Evolutionary conservation across 2,329 filamentous ascomycete genomes (phyloP).

Genomic region (Aspergillus eucalypticola): DNA sequence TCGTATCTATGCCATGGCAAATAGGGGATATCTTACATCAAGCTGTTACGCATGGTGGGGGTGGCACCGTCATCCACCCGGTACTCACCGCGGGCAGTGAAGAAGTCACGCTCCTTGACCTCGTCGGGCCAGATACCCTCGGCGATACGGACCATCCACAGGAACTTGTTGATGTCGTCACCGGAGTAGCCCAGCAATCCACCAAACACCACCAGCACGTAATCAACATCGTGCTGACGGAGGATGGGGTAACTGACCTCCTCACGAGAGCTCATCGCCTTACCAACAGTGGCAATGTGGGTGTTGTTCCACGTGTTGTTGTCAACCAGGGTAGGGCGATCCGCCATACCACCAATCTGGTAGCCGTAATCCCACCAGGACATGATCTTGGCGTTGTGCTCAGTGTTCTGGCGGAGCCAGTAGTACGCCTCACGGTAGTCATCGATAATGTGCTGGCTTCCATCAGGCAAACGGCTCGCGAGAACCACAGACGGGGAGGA

Average conservation of each 20-base stretch:
- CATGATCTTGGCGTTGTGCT: constrained; percentile 96
- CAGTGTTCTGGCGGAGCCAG: constrained; percentile 97
- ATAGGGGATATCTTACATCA: constrained; percentile 72
- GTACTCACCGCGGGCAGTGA: constrained; percentile 91
- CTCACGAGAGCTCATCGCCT: constrained; percentile 96
- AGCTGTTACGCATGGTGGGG: constrained; percentile 96
- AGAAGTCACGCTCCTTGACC: constrained; percentile 95
- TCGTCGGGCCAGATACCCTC: constrained; percentile 99
- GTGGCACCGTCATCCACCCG: constrained; percentile 90
- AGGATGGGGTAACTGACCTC: constrained; percentile 99
- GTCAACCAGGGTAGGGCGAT: constrained; percentile 93
- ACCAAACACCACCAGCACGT: constrained; percentile 96
- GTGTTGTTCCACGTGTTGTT: constrained; percentile 99
- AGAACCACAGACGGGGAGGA: constrained; percentile 96
- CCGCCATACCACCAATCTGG: constrained; percentile 99
- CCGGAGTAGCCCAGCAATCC: constrained; percentile 95
- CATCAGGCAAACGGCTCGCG: constrained; percentile 87
- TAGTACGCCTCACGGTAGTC: constrained; percentile 99
- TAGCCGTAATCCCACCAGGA: constrained; percentile 99
- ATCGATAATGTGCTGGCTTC: constrained; percentile 97
- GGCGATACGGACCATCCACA: constrained; percentile 99
- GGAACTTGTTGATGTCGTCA: constrained; percentile 99
- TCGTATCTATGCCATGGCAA: neutral
- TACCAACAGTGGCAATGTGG: constrained; percentile 97
- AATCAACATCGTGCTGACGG: constrained; percentile 97